Conservation (phyloP, 345 rosid genomes). For the Conringia planisiliqua region DNA sequence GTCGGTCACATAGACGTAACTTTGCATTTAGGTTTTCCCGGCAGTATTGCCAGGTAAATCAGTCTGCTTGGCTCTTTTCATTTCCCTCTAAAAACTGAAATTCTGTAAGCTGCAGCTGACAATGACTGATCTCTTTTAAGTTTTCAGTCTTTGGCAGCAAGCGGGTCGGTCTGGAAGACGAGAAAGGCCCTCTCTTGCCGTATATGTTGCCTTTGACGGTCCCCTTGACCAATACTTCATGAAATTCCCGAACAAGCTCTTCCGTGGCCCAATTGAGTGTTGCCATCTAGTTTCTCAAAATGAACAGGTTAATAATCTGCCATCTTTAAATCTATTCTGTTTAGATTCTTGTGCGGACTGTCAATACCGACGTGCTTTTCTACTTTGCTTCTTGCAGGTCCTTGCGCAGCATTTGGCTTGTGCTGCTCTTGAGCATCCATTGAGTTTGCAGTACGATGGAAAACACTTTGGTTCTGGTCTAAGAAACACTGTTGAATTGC, state of each 20-base stretch:
- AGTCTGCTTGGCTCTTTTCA: slow-evolving; percentile 17
- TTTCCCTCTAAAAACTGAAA: background rate
- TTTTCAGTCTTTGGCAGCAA: slow-evolving; percentile 87
- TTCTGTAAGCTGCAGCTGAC: background rate
- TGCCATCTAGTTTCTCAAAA: slow-evolving; percentile 85
- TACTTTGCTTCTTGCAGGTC: slow-evolving; percentile 50
- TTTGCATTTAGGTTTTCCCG: slow-evolving; percentile 96
- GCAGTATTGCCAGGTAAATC: slow-evolving; percentile 82
- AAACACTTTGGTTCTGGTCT: slow-evolving; percentile 68
- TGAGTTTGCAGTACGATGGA: slow-evolving; percentile 71
- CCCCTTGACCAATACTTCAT: slow-evolving; percentile 94
- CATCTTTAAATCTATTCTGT: background rate
- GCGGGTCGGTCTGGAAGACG: slow-evolving; percentile 98
- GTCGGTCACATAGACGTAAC: slow-evolving; percentile 94
- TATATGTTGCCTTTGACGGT: slow-evolving; percentile 78
- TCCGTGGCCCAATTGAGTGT: slow-evolving; percentile 78
- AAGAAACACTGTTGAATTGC: slow-evolving; percentile 44
- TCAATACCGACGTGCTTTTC: slow-evolving; percentile 7
- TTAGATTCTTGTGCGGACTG: slow-evolving; percentile 1
- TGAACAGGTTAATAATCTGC: slow-evolving; percentile 50
- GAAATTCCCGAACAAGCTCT: slow-evolving; percentile 81
- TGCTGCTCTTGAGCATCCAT: slow-evolving; percentile 81
- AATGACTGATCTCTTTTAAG: slow-evolving; percentile 20
- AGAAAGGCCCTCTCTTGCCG: slow-evolving; percentile 78
- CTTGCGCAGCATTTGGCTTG: slow-evolving; percentile 85